These are phyloP conservation scores for Blepharisma undulans DNA, from an alignment of 169 alveolate genomes.

Conservation along the genomic window DNA sequence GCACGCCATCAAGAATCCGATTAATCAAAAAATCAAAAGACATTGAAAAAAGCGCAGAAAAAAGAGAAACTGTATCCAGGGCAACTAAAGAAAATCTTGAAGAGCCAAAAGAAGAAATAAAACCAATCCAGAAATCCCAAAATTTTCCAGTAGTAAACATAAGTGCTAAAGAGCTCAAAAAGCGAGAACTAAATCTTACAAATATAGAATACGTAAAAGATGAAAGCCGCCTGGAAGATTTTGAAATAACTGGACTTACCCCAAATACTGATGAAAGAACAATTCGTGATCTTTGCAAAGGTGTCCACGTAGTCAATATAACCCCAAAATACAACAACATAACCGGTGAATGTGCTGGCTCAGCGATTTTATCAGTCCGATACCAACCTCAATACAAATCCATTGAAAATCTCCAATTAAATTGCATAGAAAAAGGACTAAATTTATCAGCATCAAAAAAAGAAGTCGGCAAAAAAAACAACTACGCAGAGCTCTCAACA, in stretches of 20 bases:
- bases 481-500: background rate
- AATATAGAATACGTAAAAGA: background rate
- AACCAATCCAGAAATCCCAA: background rate
- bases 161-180: background rate
- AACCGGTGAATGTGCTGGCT: background rate
- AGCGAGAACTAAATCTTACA: background rate
- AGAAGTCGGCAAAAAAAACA: background rate
- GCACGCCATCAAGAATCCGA: background rate
- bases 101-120: background rate
- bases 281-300: background rate
- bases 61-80: background rate
- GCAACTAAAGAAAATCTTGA: background rate
- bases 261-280: background rate
- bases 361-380: background rate
- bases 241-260: background rate
- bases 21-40: background rate
- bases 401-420: background rate
- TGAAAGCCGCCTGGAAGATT: background rate
- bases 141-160: background rate
- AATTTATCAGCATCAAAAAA: background rate
- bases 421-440: background rate
- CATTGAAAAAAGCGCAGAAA: background rate
- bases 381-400: background rate
- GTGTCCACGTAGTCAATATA: background rate
- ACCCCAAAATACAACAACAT: background rate